These are phyloP conservation scores for Penicillium herquei DNA, from an alignment of 495 filamentous ascomycete species.

Conservation along the genomic window DNA sequence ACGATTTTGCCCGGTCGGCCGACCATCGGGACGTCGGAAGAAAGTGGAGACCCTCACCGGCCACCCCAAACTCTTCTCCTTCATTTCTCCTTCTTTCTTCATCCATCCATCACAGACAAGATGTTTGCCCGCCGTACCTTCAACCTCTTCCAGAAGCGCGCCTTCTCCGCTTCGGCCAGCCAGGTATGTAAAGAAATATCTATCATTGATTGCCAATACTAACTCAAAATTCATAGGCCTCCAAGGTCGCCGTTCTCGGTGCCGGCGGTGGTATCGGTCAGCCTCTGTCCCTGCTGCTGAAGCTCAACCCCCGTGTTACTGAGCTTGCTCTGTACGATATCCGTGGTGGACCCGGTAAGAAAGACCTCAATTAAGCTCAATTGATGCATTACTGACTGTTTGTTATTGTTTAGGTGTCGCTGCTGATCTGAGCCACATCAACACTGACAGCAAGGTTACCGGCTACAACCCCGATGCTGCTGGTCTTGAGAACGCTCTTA, in stretches of 20 bases:
- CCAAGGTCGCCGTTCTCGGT: conserved; percentile 95
- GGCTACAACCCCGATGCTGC: conserved; percentile 78
- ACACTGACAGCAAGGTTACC: conserved; percentile 93
- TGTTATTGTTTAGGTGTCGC: conserved; percentile 70
- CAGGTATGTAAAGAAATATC: conserved; percentile 59
- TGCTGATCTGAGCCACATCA: conserved; percentile 96
- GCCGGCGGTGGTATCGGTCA: conserved; percentile 97
- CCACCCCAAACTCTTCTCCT: conserved; percentile 12
- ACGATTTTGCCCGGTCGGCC: conserved; percentile 11
- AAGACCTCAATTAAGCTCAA: neutral
- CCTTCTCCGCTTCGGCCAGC: conserved; percentile 89
- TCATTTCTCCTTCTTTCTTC: conserved; percentile 20
- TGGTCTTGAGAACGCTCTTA: conserved; percentile 74
- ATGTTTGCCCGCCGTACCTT: conserved; percentile 81
- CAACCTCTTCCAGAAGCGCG: conserved; percentile 73
- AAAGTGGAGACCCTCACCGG: conserved; percentile 26
- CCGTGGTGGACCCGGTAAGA: conserved; percentile 84
- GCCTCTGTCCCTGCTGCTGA: conserved; percentile 93
- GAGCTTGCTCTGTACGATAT: conserved; percentile 98
- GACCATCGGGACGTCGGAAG: conserved; percentile 25
- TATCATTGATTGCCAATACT: conserved; percentile 23
- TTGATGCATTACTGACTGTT: neutral
- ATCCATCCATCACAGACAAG: conserved; percentile 9
- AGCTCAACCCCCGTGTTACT: conserved; percentile 91
- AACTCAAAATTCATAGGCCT: conserved; percentile 59